Evolutionary conservation across 2,329 filamentous ascomycete genomes (phyloP), one percentile per base, ranked within the genome.

Genomic region (Metarhizium brunneum): DNA sequence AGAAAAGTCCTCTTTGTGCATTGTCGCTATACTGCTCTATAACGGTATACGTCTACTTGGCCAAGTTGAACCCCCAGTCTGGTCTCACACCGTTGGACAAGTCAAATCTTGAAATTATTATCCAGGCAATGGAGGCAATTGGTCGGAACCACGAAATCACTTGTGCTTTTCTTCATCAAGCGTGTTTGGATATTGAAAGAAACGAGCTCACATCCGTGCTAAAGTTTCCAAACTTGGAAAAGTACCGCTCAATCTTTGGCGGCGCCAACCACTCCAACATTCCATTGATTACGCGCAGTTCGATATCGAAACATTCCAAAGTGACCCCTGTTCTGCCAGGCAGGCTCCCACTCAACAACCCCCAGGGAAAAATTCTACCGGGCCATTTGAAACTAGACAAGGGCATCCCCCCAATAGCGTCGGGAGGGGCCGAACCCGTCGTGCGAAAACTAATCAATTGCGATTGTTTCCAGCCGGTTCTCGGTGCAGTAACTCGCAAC

Each of bases 11-110:
- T 6, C 47, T 72, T 13, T 69, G 65, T 56, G 87, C 90, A 0
- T 85, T 96, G 61, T 91, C 90, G 54, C 74, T 96, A 18, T 96
- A 95, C 65, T 88, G 91, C 42, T 88, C 92, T 16, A 85, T 86
- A 3, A 85, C 90, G 0, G 90, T 95, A 0, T 95, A 92, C 60
- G 81, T 94, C 1, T 86, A 94, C 62, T 84, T 90, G 59, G 79
- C 90, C 35, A 89, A 87, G 64, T 83, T 83, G 20, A 75, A 82
- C 50, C 82, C 84, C 1, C 74, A 81, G 10, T 80, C 85, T 61
- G 78, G 73, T 62, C 81, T 79, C 62, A 82, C 78, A 63, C 75
- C 74, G 18, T 62, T 66, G 4, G 65, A 75, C 47, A 61, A 68
- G 8, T 69, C 71, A 8, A 80, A 79, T 51, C 76, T 96, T 6